Base-by-base conservation (phyloP, 257 asterid species). In the Fraxinus excelsior region DNA sequence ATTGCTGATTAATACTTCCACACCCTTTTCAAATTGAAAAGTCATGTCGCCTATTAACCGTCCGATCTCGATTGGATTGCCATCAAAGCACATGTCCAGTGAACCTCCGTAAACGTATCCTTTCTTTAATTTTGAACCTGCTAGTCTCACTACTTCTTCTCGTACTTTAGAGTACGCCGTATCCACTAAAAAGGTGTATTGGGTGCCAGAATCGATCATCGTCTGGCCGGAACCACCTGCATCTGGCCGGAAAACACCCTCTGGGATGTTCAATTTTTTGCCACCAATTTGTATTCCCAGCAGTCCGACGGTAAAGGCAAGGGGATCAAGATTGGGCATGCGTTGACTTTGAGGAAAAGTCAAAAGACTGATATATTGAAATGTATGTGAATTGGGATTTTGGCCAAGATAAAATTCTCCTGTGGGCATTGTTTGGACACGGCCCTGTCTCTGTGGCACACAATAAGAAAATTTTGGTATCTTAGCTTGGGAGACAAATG, bases 191-290 rank as follows among this genome's bases (percentile, higher is more conserved):
- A 89, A 92, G 0, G 97, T 94, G 67, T 89, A 92, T 3, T 92
- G 92, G 0, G 98, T 94, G 72, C 97, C 98, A 16, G 98, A 94
- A 12, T 94, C 98, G 2, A 94, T 81, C 77, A 94, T 90, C 38
- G 97, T 92, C 79, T 94, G 98, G 0, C 98, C 97, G 1, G 97
- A 88, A 2, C 98, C 98, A 2, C 89, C 85, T 0, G 91, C 85
- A 75, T 92, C 87, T 0, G 97, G 96, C 6, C 87, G 82, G 79
- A 94, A 94, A 3, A 70, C 96, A 0, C 89, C 44, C 1, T 11
- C 82, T 1, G 94, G 13, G 3, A 94, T 88, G 73, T 86, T 78
- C 71, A 94, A 71, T 38, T 62, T 88, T 64, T 67, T 91, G 80
- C 91, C 88, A 6, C 94, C 94, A 18, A 94, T 83, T 80, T 74